These are phyloP conservation scores for Thalia dealbata DNA, from an alignment of 176 grass and related monocot species.

Conservation along the genomic window DNA sequence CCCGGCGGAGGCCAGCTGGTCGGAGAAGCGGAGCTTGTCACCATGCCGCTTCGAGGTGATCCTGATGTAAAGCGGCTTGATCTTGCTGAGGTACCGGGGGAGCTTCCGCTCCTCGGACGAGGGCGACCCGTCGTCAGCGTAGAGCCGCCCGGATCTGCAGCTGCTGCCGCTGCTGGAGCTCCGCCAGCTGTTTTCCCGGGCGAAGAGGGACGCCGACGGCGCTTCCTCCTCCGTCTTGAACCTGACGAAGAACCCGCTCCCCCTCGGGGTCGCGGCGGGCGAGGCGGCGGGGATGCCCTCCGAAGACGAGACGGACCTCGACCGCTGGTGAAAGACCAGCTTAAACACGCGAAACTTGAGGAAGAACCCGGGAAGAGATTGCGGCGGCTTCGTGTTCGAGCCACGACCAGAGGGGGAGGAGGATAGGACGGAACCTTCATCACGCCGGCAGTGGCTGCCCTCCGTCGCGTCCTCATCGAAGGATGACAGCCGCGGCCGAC, in stretches of 20 bases:
- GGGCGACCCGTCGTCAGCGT: constrained; percentile 7
- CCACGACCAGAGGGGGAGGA: constrained; percentile 29
- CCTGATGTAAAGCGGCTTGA: constrained; percentile 16
- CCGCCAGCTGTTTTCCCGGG: constrained; percentile 60
- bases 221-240: constrained; percentile 52
- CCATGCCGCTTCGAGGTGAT: not conserved
- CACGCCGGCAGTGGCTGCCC: not conserved
- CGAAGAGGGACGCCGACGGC: constrained; percentile 54
- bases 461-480: constrained; percentile 14
- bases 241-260: constrained; percentile 50
- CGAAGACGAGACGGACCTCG: constrained; percentile 3
- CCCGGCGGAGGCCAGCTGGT: not conserved
- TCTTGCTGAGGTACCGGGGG: constrained; percentile 4
- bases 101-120: not conserved
- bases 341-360: constrained; percentile 70
- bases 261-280: not conserved
- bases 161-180: constrained; percentile 20
- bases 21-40: constrained; percentile 8
- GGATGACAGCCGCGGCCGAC: constrained; percentile 31
- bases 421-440: not conserved
- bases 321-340: constrained; percentile 43
- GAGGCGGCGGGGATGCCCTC: not conserved
- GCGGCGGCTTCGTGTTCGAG: constrained; percentile 18
- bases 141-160: not conserved
- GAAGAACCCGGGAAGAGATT: constrained; percentile 28